A percentile compares a stretch with the other conserved stretches of the same genome.
Evolutionary conservation across 2,329 filamentous ascomycete species (phyloP).

Genomic region (Monosporascus sp.): DNA sequence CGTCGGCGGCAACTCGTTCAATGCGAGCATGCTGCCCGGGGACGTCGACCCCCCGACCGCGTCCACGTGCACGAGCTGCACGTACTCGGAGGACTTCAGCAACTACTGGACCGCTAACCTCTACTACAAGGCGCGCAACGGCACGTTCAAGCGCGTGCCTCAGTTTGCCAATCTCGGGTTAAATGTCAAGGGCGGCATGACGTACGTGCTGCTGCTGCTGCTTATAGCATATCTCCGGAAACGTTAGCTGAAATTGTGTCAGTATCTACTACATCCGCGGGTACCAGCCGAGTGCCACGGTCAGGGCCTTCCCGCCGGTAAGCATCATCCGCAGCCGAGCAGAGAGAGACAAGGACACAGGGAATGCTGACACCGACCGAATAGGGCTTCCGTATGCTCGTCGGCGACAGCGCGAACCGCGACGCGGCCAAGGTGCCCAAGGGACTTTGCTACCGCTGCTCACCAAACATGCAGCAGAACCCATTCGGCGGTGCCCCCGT

Average conservation of each 20-base stretch:
- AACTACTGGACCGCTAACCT: slow-evolving; percentile 30
- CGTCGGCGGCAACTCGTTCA: slow-evolving; percentile 28
- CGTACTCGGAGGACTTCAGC: slow-evolving; percentile 28
- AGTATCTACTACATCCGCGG: slow-evolving; percentile 27
- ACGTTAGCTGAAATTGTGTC: no score
- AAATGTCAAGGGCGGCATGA: slow-evolving; percentile 24
- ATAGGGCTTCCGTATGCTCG: slow-evolving; percentile 28
- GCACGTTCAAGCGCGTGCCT: slow-evolving; percentile 27
- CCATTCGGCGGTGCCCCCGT: slow-evolving; percentile 25
- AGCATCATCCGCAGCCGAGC: background rate
- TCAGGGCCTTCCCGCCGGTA: slow-evolving; percentile 25
- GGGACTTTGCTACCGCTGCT: slow-evolving; percentile 27
- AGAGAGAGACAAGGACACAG: background rate
- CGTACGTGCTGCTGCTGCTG: slow-evolving; percentile 1
- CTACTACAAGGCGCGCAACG: slow-evolving; percentile 28
- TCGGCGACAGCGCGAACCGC: slow-evolving; percentile 24
- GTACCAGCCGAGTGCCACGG: slow-evolving; percentile 21
- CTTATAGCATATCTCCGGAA: no score
- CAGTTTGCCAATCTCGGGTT: slow-evolving; percentile 26
- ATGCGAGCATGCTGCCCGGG: slow-evolving; percentile 23
- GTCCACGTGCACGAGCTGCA: slow-evolving; percentile 26
- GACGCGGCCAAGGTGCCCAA: slow-evolving; percentile 20
- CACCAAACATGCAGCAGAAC: slow-evolving; percentile 25
- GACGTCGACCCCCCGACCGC: slow-evolving; percentile 19
- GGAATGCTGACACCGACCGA: slow-evolving; percentile 1